Conservation (phyloP, 352 stramenopile genomes). For the Pythium phragmitis region DNA sequence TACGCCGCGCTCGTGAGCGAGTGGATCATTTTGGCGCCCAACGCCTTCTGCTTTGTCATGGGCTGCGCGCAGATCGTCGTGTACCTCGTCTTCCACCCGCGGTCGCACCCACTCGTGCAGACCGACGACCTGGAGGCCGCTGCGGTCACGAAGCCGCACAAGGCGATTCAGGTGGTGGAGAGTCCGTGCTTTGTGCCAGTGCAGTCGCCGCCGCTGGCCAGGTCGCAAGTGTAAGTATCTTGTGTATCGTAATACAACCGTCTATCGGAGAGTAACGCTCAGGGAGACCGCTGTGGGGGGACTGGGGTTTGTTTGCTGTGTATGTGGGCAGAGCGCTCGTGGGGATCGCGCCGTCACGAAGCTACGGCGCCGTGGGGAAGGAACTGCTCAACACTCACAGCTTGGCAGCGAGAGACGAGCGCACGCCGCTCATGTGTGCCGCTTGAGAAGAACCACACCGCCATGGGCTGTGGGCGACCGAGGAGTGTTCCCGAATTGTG, state of each 20-base stretch:
- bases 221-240: conserved; percentile 3
- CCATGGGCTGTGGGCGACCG: neutral
- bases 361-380: conserved; percentile 6
- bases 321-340: neutral
- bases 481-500: neutral
- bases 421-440: neutral
- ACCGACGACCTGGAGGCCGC: conserved; percentile 16
- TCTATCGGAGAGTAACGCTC: too few species aligned
- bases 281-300: too few species aligned
- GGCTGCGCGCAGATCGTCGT: conserved; percentile 21
- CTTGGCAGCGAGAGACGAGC: neutral
- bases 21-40: conserved; percentile 25
- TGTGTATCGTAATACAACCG: conserved; percentile 4
- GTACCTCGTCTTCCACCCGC: conserved; percentile 22
- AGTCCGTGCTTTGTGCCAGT: conserved; percentile 22
- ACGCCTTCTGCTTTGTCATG: conserved; percentile 24
- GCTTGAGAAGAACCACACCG: neutral
- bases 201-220: conserved; percentile 14
- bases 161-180: neutral
- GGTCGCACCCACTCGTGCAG: conserved; percentile 10
- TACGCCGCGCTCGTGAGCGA: conserved; percentile 20
- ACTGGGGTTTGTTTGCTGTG: too few species aligned
- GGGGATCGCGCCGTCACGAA: neutral
- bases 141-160: neutral
- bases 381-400: too few species aligned